Evolutionary conservation across 371 early-diverging fungal species (phyloP), one percentile per base, ranked within the genome.

Genomic region (Mortierella sp.): DNA sequence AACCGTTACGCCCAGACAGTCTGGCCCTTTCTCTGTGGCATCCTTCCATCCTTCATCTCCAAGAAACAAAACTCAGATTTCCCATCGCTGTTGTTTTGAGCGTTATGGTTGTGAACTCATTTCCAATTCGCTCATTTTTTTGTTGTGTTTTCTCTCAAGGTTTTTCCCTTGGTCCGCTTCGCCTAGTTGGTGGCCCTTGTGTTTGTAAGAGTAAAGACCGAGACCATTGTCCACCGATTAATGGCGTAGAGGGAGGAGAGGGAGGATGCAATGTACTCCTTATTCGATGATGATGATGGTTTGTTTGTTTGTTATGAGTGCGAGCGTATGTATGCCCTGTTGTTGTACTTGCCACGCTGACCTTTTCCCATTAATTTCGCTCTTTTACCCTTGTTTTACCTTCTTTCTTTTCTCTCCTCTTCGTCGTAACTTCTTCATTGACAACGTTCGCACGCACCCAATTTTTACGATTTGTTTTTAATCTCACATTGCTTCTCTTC

Each of bases 171-270:
- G 63, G 14, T 32, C 35, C 63, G 18, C 63, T 63, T 63, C 32
- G 63, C 63, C 35, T 63, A 63, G 63, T 35, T 63, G 32, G 63
- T 18, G 63, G 63, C 21, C 63, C 63, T 63, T 63, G 32, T 32
- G 16, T 7, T 35, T 63, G 51, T 4, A 35, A 29, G 7, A 32
- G 18, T 35, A 35, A 63, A 27, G 63, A 63, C 35, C 63, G 63
- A 63, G 63, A 63, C 63, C 32, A 32, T 32, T 27, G 56, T 58
- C n/a, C 27, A 11, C 58, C 12, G 10, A 21, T 18, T 35, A 35
- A 35, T 35, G 63, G 63, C 63, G 32, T 18, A 63, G 51, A 21
- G 14, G 8, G 46, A 46, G 11, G 46, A 46, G 49, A 18, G 21
- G 21, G 16, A 21, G 6, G 16, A 21, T 51, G 51, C 18, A 21